Conservation (phyloP, 139 green algal genomes). For the Chlamydomonas eustigma region DNA sequence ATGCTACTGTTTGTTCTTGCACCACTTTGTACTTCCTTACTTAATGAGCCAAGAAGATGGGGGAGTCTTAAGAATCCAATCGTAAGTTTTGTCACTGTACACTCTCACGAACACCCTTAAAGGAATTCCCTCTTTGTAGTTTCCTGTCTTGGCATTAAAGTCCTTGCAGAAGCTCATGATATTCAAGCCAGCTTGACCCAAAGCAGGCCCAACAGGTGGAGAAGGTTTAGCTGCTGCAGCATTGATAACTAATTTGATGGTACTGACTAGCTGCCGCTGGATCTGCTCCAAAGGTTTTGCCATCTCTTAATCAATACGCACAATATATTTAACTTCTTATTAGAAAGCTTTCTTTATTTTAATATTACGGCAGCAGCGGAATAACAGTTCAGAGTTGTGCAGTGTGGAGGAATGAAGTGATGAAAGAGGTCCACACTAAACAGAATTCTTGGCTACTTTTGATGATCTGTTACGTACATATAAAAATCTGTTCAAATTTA, state of each 20-base stretch:
- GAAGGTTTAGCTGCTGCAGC: slow-evolving; percentile 91
- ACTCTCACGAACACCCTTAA: slow-evolving; percentile 39
- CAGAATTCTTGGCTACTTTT: too few species aligned
- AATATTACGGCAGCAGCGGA: too few species aligned
- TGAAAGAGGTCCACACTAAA: too few species aligned
- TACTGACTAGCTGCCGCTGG: slow-evolving; percentile 46
- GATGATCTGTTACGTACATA: too few species aligned
- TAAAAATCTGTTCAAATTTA: too few species aligned
- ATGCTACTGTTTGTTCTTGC: too few species aligned
- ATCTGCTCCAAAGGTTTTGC: background rate
- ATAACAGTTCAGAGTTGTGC: too few species aligned
- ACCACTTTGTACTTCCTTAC: too few species aligned
- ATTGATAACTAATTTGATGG: slow-evolving; percentile 86
- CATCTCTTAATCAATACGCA: too few species aligned
- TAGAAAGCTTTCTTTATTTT: too few species aligned
- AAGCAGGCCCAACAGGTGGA: slow-evolving; percentile 83
- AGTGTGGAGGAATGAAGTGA: too few species aligned
- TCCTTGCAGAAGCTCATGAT: slow-evolving; percentile 99
- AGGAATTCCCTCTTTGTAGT: slow-evolving; percentile 64
- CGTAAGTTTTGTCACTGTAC: slow-evolving; percentile 87
- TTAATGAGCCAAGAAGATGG: slow-evolving; percentile 85
- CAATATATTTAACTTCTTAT: too few species aligned
- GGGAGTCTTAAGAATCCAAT: slow-evolving; percentile 82
- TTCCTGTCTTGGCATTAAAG: slow-evolving; percentile 93
- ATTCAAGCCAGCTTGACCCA: slow-evolving; percentile 95